Conservation (phyloP, 2,329 filamentous ascomycete genomes). For the Capronia coronata region DNA sequence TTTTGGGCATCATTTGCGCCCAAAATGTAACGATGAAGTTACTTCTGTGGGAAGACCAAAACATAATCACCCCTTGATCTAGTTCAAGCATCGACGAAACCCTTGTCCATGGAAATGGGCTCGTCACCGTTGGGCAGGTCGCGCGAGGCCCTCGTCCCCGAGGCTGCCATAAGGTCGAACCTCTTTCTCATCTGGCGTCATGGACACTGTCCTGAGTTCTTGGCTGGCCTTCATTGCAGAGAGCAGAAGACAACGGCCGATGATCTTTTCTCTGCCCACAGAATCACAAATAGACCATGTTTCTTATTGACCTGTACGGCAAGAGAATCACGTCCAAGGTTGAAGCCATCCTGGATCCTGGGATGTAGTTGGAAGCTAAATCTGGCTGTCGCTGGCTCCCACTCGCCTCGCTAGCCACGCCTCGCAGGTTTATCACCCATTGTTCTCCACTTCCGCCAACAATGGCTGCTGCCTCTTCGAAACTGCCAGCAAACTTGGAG, state of each 20-base stretch:
- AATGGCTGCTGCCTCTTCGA: conserved; percentile 12
- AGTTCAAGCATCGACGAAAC: neutral
- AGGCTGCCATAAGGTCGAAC: conserved; percentile 1
- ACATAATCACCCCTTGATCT: neutral
- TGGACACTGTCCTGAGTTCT: neutral
- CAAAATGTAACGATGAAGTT: conserved; percentile 2
- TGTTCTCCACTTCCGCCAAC: conserved; percentile 9
- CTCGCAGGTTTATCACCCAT: conserved; percentile 15
- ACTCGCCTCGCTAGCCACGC: conserved; percentile 16
- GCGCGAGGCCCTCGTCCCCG: neutral
- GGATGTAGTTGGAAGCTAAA: too few relatives aligned
- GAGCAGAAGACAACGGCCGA: too few relatives aligned
- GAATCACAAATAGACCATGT: too few relatives aligned
- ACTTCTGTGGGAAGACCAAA: conserved; percentile 7
- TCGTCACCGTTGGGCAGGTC: neutral
- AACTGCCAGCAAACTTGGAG: conserved; percentile 12
- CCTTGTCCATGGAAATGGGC: conserved; percentile 4
- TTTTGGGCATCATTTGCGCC: conserved; percentile 17
- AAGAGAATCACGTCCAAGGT: too few relatives aligned
- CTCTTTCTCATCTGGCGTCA: neutral
- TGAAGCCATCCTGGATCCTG: too few relatives aligned
- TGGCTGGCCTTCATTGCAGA: too few relatives aligned
- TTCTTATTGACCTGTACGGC: too few relatives aligned
- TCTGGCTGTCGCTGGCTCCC: conserved; percentile 2
- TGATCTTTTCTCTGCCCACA: too few relatives aligned